Conservation (phyloP, 2,329 filamentous ascomycete species). For the Trematosphaeria pertusa region DNA sequence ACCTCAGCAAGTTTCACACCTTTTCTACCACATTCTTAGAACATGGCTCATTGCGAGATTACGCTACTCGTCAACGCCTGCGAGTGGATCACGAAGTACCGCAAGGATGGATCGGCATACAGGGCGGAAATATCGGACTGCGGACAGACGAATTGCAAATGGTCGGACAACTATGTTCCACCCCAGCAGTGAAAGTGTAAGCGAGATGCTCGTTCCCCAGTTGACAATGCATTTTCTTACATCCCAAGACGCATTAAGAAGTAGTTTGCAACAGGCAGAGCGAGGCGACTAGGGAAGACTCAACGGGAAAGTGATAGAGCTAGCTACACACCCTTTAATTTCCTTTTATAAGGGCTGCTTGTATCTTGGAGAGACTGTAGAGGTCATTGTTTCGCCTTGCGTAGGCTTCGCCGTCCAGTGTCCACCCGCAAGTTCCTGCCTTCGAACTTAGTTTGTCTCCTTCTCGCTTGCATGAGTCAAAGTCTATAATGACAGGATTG, state of each 20-base stretch:
- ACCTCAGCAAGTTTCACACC: background rate
- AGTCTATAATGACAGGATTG: constrained; percentile 6
- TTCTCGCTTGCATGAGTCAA: constrained; percentile 8
- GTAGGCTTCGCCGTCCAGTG: background rate
- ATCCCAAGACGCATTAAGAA: background rate
- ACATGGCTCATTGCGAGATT: constrained; percentile 4
- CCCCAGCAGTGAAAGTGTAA: too few species aligned
- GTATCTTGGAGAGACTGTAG: constrained; percentile 7
- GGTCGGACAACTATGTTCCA: too few species aligned
- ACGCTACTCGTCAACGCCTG: constrained; percentile 1
- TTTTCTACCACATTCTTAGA: background rate
- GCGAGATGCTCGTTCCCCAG: background rate
- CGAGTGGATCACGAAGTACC: constrained; percentile 2
- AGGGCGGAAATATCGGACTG: constrained; percentile 4
- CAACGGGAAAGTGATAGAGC: background rate
- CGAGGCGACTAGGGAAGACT: background rate
- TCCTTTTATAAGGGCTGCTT: background rate
- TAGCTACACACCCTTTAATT: constrained; percentile 3
- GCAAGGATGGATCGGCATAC: constrained; percentile 5
- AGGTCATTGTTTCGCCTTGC: constrained; percentile 7
- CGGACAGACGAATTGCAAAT: too few species aligned
- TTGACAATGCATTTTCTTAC: background rate
- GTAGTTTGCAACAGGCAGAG: background rate
- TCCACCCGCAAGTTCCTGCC: constrained; percentile 2
- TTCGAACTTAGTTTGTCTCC: constrained; percentile 5